Percentiles rank a stretch among this genome's conserved stretches.
Evolutionary conservation across 1,284 basidiomycete genomes (phyloP).

Genomic region (Leccinum huronense): DNA sequence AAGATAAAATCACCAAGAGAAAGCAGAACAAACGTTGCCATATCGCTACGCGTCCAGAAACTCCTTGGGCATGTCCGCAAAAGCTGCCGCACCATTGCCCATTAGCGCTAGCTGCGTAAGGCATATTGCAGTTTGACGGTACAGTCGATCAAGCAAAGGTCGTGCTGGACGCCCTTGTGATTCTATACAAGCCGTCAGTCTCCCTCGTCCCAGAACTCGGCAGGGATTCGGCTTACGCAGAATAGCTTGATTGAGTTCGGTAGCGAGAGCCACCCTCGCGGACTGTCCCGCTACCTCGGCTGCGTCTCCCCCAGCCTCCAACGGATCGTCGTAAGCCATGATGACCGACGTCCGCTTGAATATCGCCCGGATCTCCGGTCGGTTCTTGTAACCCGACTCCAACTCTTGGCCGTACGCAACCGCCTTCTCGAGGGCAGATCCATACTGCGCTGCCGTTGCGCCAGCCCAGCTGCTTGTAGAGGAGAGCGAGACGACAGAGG

Average conservation of each 20-base stretch:
- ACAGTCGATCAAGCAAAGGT: slow-evolving; percentile 72
- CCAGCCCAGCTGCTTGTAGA: slow-evolving; percentile 28
- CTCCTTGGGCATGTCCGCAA: slow-evolving; percentile 73
- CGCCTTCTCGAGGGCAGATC: slow-evolving; percentile 59
- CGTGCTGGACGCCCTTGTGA: slow-evolving; percentile 71
- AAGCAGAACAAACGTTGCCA: neutral
- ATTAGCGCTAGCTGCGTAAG: slow-evolving; percentile 65
- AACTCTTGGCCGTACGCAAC: slow-evolving; percentile 69
- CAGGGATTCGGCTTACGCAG: slow-evolving; percentile 53
- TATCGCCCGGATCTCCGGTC: slow-evolving; percentile 60
- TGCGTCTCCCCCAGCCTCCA: slow-evolving; percentile 59
- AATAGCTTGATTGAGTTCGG: slow-evolving; percentile 78
- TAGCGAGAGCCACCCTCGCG: slow-evolving; percentile 63
- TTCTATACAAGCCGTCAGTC: slow-evolving; percentile 43
- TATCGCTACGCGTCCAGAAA: slow-evolving; percentile 48
- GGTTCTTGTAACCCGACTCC: slow-evolving; percentile 67
- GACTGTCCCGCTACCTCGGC: slow-evolving; percentile 65
- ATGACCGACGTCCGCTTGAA: slow-evolving; percentile 74
- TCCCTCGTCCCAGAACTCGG: slow-evolving; percentile 1
- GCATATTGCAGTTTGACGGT: slow-evolving; percentile 66
- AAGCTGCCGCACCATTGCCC: slow-evolving; percentile 73
- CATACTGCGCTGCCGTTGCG: slow-evolving; percentile 43
- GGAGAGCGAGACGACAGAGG: slow-evolving; percentile 29
- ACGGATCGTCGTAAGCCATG: slow-evolving; percentile 73
- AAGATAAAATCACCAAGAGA: neutral